Conservation (phyloP, 805 yeast genomes). For the Schwanniomyces sp. region DNA sequence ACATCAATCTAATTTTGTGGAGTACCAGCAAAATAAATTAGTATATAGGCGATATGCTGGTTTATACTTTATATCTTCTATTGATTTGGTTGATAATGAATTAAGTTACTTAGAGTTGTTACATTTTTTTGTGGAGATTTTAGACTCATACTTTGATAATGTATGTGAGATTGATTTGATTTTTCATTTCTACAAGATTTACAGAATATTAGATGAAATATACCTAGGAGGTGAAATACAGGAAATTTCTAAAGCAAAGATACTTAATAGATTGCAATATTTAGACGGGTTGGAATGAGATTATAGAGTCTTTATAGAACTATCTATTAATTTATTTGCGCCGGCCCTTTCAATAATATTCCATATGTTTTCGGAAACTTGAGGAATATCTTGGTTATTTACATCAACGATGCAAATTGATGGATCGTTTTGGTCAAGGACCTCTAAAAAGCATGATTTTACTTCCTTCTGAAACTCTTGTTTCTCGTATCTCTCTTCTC, state of each 20-base stretch:
- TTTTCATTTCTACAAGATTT: slow-evolving; percentile 84
- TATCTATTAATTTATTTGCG: slow-evolving; percentile 9
- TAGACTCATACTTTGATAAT: slow-evolving; percentile 82
- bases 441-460: slow-evolving; percentile 51
- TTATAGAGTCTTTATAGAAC: slow-evolving; percentile 8
- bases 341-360: slow-evolving; percentile 11
- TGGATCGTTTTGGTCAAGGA: slow-evolving; percentile 35
- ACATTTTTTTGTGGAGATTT: slow-evolving; percentile 83
- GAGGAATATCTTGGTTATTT: slow-evolving; percentile 53
- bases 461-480: slow-evolving; percentile 74
- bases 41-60: slow-evolving; percentile 93
- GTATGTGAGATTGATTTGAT: slow-evolving; percentile 94
- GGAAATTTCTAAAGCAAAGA: slow-evolving; percentile 71
- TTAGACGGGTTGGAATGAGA: slow-evolving; percentile 59
- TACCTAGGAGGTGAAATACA: slow-evolving; percentile 88
- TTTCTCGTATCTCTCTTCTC: slow-evolving; percentile 90
- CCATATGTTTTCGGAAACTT: slow-evolving; percentile 54
- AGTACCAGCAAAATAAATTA: slow-evolving; percentile 55
- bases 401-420: slow-evolving; percentile 53
- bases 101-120: slow-evolving; percentile 78
- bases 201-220: slow-evolving; percentile 81
- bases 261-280: slow-evolving; percentile 63
- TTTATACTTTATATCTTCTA: slow-evolving; percentile 78
- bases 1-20: slow-evolving; percentile 79
- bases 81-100: slow-evolving; percentile 80